A percentile compares a stretch with the other conserved stretches of the same genome.
phyloP scores from a whole-genome alignment of 2,329 filamentous ascomycete species.

The Ophiostoma tasmaniense region DNA sequence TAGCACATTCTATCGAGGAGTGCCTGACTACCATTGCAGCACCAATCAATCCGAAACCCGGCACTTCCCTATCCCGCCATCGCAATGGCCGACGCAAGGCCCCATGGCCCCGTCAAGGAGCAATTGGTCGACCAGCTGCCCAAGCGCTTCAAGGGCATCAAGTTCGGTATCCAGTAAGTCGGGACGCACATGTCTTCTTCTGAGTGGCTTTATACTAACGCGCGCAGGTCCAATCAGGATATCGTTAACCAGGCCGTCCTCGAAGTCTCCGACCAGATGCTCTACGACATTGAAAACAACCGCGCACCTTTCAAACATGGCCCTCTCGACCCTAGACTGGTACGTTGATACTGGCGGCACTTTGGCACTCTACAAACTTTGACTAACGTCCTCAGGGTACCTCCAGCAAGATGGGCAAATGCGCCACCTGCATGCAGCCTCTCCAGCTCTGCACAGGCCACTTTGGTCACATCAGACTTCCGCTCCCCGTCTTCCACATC shows the following conservation, averaged over 20 bases:
- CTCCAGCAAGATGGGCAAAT: conserved; percentile 71
- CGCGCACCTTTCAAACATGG: conserved; percentile 72
- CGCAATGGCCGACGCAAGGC: conserved; percentile 17
- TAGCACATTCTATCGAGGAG: conserved; percentile 10
- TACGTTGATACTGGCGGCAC: conserved; percentile 24
- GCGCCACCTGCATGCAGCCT: conserved; percentile 73
- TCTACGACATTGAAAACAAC: conserved; percentile 81
- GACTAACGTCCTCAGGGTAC: conserved; percentile 49
- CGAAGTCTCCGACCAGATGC: conserved; percentile 85
- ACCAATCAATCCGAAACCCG: background rate
- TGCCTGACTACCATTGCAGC: background rate
- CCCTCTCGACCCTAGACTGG: conserved; percentile 76
- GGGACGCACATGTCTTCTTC: background rate
- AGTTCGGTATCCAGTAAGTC: conserved; percentile 80
- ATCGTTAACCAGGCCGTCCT: conserved; percentile 93
- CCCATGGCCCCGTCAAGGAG: conserved; percentile 43
- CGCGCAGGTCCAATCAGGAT: conserved; percentile 70
- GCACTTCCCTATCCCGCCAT: background rate
- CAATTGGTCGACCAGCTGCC: conserved; percentile 84
- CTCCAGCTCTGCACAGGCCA: conserved; percentile 86
- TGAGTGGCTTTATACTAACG: background rate
- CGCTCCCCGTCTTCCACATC: conserved; percentile 88
- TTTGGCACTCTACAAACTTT: background rate
- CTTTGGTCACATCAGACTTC: conserved; percentile 86
- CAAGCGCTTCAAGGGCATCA: conserved; percentile 85